phyloP scores from a whole-genome alignment of 2,329 filamentous ascomycete genomes.

The Fusarium zealandicum region DNA sequence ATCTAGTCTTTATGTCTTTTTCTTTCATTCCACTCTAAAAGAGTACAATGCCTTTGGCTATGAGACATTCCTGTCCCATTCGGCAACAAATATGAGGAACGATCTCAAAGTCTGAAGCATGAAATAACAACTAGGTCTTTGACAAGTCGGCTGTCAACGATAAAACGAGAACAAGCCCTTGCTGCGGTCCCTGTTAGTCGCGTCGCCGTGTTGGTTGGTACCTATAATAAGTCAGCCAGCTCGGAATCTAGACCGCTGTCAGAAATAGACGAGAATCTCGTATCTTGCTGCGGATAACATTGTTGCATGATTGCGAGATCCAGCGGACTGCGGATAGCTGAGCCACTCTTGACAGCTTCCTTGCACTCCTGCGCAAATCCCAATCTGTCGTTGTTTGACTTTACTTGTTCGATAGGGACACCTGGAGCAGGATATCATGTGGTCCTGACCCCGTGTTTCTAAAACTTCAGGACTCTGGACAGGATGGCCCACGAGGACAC shows the following conservation, averaged over 20 bases:
- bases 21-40: neutral
- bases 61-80: neutral
- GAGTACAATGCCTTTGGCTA: neutral
- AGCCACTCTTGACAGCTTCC: slow-evolving; percentile 10
- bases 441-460: slow-evolving; percentile 18
- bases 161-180: too few species aligned
- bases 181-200: neutral
- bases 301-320: too few species aligned
- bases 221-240: neutral
- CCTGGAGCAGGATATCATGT: slow-evolving; percentile 16
- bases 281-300: neutral
- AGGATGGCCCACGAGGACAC: slow-evolving; percentile 21
- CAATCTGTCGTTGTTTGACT: too few species aligned
- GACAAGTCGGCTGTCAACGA: too few species aligned
- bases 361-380: too few species aligned
- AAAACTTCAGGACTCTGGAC: neutral
- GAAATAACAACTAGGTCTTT: too few species aligned
- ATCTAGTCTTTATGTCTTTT: neutral
- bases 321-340: slow-evolving; percentile 3
- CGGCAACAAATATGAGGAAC: neutral
- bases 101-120: neutral
- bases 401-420: neutral
- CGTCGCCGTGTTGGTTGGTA: neutral
- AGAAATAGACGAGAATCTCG: slow-evolving; percentile 5
- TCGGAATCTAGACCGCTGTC: neutral